Conservation (phyloP, 345 rosid species). For the Populus euphratica region DNA sequence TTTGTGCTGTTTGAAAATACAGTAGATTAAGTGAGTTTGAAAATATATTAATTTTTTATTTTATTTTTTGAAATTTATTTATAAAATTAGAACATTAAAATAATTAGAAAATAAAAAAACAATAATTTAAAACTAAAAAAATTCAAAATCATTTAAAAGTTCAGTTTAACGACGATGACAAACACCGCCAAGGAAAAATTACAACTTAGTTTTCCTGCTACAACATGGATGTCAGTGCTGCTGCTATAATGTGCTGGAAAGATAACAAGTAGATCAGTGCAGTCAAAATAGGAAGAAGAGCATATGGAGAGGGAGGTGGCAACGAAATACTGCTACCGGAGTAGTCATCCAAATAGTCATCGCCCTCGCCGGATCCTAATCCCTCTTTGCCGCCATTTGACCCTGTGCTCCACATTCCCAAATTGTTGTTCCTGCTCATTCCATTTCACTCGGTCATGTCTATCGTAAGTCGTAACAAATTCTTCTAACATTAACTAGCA, state of each 20-base stretch:
- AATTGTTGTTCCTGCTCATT: conserved; percentile 62
- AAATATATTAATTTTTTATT: too few species aligned
- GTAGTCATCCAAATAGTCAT: conserved; percentile 51
- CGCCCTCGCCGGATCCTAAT: conserved; percentile 8
- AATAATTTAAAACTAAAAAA: neutral
- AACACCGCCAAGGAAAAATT: neutral
- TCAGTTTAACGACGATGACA: too few species aligned
- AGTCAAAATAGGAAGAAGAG: conserved; percentile 23
- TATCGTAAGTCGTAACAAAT: too few species aligned
- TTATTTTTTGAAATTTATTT: too few species aligned
- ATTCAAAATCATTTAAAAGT: neutral
- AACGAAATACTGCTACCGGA: conserved; percentile 36
- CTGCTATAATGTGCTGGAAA: conserved; percentile 20
- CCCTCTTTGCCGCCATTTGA: conserved; percentile 30
- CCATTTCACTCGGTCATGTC: neutral
- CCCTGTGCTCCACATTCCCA: conserved; percentile 80
- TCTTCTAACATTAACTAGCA: too few species aligned
- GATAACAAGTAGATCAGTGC: conserved; percentile 32
- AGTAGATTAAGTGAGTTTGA: too few species aligned
- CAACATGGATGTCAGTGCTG: conserved; percentile 26
- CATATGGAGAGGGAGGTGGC: conserved; percentile 20
- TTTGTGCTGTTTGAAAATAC: too few species aligned
- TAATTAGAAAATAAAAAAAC: neutral
- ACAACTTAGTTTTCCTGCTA: conserved; percentile 27
- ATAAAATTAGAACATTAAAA: too few species aligned